Evolutionary conservation across 2,329 filamentous ascomycete genomes (phyloP), one percentile per base, ranked within the genome.

Genomic region (Aspergillus texensis): DNA sequence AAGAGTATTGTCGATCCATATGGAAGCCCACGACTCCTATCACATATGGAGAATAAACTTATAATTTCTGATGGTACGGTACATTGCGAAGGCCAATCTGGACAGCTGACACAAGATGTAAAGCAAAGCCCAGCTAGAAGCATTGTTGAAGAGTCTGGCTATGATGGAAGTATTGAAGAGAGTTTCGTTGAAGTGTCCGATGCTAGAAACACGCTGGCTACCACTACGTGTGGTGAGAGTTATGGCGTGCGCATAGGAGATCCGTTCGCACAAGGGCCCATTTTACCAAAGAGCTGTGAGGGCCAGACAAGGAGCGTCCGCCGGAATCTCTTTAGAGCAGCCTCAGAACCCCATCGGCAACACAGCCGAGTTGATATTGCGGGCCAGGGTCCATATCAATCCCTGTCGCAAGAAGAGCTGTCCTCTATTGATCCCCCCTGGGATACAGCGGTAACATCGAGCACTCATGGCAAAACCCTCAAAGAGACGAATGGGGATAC

Each of bases 1-100:
- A 67, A 59, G 30, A 71, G 66, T 6, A 73, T 75, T 21, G 77
- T 79, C 11, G 77, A 79, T 61, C 66, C 66, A 11, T 77, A 79
- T 65, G 77, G 77, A 41, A 79, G 77, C 59, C 77, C 77, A 41
- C 70, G 70, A 50, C 70, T 73, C 32, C 21, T 67, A 6, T 58
- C 55, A 1, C 50, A 36, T 12, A n/a, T 16, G 3, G 21, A 30
- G 8, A 48, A 36, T 11, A 46, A 58, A 45, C 30, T 45, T 46
- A 28, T 14, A 6, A 34, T 12, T 55, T 24, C 21, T 28, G 41
- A n/a, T 52, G 16, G 24, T 21, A 32, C 24, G n/a, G 26, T 46
- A 14, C 46, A 45, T 24, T n/a, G 46, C 19, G 19, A 24, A 43
- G 36, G 16, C 34, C 45, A 55, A 34, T 34, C 24, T 11, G 8